Evolutionary conservation across 78 protist species (phyloP), one percentile per base, ranked within the genome.

Genomic region (Dictyostelium capitatum): DNA sequence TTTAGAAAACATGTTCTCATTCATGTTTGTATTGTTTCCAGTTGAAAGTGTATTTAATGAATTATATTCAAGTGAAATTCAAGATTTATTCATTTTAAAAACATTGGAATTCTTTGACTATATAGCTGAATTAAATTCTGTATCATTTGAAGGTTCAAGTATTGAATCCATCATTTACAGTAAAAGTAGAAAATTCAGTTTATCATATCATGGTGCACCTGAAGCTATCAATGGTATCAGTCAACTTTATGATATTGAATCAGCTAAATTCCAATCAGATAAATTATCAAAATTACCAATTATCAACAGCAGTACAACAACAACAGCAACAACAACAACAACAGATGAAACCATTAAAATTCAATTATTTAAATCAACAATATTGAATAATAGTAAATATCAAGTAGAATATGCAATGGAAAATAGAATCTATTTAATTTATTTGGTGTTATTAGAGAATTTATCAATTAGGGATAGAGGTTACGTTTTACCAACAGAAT

Each of bases 1-100:
- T 23, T 70, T 32, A 69, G 54, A 23, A 8, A 50, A 59, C 37
- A 62, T 62, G 83, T 79, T 79, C 56, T 54, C 83, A 54, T 79
- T 79, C 56, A 79, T 79, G 51, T 54, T 79, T 0, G 59, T 54
- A 30, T 56, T 51, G 19, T n/a, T 54, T 14, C 83, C 83, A 54
- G 25, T 37, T 0, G 15, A 30, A 48, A 10, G 20, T 6, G 65
- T 15, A 37, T 37, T 28, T 41, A 20, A 54, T 3, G 4, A 25
- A 19, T 28, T 54, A 20, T 79, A 54, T 37, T 15, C 32, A 50
- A 32, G 23, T 20, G 6, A 79, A 8, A 37, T 79, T 14, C n/a
- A 50, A 20, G 50, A 79, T 15, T 17, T 37, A 17, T 32, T 43
- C 20, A 79, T 79, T 30, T 51, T 79, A 19, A 32, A 28, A 56